phyloP scores from a whole-genome alignment of 1,284 basidiomycete species.

The Takashimella koratensis region DNA sequence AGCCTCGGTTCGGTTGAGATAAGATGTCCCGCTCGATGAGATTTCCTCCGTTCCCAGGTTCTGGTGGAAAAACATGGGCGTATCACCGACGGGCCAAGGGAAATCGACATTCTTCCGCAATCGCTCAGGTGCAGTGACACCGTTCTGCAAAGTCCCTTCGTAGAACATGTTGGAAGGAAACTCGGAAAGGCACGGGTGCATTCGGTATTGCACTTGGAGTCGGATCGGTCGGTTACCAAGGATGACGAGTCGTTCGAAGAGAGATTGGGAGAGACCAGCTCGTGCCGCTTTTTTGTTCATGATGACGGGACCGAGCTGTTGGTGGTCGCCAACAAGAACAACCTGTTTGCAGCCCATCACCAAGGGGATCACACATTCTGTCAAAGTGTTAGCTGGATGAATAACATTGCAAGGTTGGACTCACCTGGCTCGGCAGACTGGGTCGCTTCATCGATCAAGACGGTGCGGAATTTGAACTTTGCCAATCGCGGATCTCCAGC shows the following conservation, averaged over 20 bases:
- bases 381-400: constrained; percentile 5
- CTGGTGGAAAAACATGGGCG: constrained; percentile 99
- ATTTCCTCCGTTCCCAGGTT: constrained; percentile 99
- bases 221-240: constrained; percentile 95
- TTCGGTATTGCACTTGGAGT: constrained; percentile 98
- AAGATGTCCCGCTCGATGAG: constrained; percentile 95
- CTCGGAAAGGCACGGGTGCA: constrained; percentile 98
- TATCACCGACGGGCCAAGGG: constrained; percentile 96
- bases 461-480: constrained; percentile 97
- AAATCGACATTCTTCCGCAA: constrained; percentile 97
- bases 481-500: constrained; percentile 91
- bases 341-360: constrained; percentile 98
- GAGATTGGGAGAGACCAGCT: constrained; percentile 92
- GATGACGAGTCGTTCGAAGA: constrained; percentile 95
- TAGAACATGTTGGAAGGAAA: constrained; percentile 99
- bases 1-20: constrained; percentile 97
- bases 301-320: constrained; percentile 97
- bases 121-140: constrained; percentile 96
- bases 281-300: constrained; percentile 99
- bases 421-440: constrained; percentile 94
- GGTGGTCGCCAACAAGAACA: constrained; percentile 96
- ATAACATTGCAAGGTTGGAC: constrained; percentile 36
- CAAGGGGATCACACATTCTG: constrained; percentile 98
- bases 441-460: constrained; percentile 97
- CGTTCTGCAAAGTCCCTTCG: constrained; percentile 97